Percentiles rank a stretch among this genome's conserved stretches.
Evolutionary conservation across 805 yeast genomes (phyloP).

Genomic region (Suhomyces canberraensis): DNA sequence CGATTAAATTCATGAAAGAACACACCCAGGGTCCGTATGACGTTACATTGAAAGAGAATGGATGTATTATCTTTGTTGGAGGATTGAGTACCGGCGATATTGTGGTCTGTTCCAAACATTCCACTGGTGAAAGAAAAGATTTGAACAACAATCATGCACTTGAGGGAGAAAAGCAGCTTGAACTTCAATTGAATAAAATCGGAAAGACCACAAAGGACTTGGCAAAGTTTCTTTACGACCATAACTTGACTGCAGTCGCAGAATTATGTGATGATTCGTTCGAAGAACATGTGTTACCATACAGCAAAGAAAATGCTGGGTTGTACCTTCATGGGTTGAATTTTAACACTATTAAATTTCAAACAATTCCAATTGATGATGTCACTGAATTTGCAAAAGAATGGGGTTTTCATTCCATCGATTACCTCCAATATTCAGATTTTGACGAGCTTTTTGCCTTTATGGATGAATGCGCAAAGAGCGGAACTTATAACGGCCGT

Average conservation of each 20-base stretch:
- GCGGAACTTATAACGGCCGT: conserved; percentile 66
- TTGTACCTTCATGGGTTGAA: conserved; percentile 89
- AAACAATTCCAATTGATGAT: conserved; percentile 57
- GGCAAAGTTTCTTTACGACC: conserved; percentile 49
- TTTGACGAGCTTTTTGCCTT: conserved; percentile 46
- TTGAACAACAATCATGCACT: conserved; percentile 64
- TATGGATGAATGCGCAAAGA: conserved; percentile 52
- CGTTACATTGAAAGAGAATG: conserved; percentile 85
- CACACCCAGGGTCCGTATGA: conserved; percentile 72
- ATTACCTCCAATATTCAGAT: conserved; percentile 39
- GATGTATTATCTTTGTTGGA: conserved; percentile 83
- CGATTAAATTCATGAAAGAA: conserved; percentile 41
- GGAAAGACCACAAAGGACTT: conserved; percentile 47
- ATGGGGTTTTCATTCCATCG: conserved; percentile 71
- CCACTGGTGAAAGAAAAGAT: conserved; percentile 67
- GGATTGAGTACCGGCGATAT: conserved; percentile 74
- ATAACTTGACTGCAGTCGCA: conserved; percentile 78
- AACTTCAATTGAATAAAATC: conserved; percentile 44
- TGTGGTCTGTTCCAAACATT: conserved; percentile 87
- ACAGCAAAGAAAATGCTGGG: conserved; percentile 66
- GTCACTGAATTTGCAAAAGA: conserved; percentile 58
- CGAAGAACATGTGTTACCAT: conserved; percentile 90
- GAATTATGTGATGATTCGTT: conserved; percentile 90
- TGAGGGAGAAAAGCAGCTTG: conserved; percentile 62
- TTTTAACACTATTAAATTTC: conserved; percentile 57